Evolutionary conservation across 176 grass and related monocot genomes (phyloP).

Genomic region (Olyra latifolia): DNA sequence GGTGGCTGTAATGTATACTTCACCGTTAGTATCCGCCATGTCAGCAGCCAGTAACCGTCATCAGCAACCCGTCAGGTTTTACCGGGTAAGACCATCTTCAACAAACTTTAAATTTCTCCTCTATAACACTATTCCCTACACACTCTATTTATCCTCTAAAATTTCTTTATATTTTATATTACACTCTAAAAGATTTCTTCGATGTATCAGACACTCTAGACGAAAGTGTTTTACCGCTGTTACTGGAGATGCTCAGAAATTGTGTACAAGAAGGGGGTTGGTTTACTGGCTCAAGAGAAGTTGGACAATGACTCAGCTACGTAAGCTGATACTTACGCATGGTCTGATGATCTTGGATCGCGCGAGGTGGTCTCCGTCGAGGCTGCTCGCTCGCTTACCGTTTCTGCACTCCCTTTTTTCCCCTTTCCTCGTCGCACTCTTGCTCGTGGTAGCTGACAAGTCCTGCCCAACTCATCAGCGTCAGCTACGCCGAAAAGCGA

Average conservation of each 20-base stretch:
- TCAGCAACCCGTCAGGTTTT: background rate
- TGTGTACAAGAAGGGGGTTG: background rate
- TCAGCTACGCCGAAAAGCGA: background rate
- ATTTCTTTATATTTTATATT: no score
- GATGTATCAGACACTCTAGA: no score
- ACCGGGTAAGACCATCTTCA: background rate
- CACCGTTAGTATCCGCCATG: background rate
- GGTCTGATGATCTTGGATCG: constrained; percentile 2
- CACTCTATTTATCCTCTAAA: no score
- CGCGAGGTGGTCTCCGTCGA: constrained; percentile 7
- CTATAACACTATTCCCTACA: no score
- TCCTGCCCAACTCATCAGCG: background rate
- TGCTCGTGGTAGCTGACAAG: background rate
- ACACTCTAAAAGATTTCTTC: no score
- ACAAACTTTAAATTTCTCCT: no score
- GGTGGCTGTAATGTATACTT: background rate
- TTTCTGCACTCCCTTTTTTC: background rate
- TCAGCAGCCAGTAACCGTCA: background rate
- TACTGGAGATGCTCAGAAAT: no score
- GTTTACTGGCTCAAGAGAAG: background rate
- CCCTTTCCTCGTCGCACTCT: background rate
- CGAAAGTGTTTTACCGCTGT: no score
- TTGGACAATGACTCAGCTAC: background rate
- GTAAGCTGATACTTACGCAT: background rate
- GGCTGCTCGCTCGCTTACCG: constrained; percentile 19